These are phyloP conservation scores for Podila epigama DNA, from an alignment of 192 early-diverging fungal genomes.

Conservation along the genomic window DNA sequence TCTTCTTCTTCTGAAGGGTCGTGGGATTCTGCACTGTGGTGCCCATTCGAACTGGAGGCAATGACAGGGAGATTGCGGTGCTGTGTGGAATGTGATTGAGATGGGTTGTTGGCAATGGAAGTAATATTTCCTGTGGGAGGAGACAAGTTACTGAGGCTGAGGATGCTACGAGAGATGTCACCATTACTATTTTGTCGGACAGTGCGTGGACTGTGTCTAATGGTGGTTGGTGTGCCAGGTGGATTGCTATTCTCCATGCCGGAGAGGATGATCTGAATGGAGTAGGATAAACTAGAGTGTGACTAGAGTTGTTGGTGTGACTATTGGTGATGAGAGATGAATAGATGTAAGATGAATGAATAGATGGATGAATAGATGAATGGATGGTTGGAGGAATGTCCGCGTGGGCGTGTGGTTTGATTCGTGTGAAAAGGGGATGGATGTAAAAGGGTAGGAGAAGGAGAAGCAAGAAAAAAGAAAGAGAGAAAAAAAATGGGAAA, in stretches of 20 bases:
- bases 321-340: too few species aligned
- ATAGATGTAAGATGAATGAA: too few species aligned
- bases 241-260: neutral
- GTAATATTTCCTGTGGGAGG: neutral
- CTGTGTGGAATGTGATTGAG: neutral
- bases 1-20: neutral
- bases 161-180: constrained; percentile 39
- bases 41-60: neutral
- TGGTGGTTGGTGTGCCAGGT: neutral
- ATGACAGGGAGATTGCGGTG: neutral
- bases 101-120: neutral
- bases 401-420: too few species aligned
- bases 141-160: constrained; percentile 20
- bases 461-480: neutral
- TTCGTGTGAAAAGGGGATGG: too few species aligned
- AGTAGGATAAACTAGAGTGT: neutral
- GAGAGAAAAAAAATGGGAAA: neutral
- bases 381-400: too few species aligned
- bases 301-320: neutral
- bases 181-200: neutral
- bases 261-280: neutral
- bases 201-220: constrained; percentile 16
- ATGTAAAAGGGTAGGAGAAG: neutral
- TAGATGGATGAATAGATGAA: too few species aligned
- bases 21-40: neutral